These are phyloP conservation scores for Oxyria digyna DNA, from an alignment of 148 eudicot species.

Conservation along the genomic window DNA sequence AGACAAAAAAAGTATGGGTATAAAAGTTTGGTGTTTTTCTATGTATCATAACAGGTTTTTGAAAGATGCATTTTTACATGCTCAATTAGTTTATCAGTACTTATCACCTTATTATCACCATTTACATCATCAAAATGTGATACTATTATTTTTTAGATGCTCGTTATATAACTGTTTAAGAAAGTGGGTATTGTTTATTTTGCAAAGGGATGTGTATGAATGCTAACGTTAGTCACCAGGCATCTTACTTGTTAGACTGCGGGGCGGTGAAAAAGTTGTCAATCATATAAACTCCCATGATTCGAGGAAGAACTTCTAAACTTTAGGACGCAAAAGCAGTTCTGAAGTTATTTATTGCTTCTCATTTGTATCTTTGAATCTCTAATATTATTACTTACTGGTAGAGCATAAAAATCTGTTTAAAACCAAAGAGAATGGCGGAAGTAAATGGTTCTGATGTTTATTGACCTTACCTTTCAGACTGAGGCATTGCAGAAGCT, in stretches of 20 bases:
- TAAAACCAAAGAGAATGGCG: background rate
- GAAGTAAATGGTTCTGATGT: background rate
- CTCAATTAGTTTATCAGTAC: background rate
- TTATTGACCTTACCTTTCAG: slow-evolving; percentile 27
- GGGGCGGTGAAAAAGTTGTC: background rate
- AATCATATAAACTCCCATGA: background rate
- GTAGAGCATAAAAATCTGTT: no score
- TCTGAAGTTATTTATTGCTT: background rate
- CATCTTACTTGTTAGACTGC: background rate
- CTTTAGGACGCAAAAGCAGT: background rate
- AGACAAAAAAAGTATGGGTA: background rate
- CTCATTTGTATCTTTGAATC: background rate
- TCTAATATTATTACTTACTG: background rate
- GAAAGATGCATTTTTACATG: background rate
- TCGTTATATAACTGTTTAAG: background rate
- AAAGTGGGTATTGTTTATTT: background rate
- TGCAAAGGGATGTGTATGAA: background rate
- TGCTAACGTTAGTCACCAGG: background rate
- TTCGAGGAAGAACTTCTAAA: background rate
- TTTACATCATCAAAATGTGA: background rate
- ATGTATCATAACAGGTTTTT: background rate
- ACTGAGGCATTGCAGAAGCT: slow-evolving; percentile 60
- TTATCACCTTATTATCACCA: background rate
- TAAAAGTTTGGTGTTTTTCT: background rate
- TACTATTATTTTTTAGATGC: background rate